Conservation (phyloP, 306 rosid genomes). For the Vicia sativa region DNA sequence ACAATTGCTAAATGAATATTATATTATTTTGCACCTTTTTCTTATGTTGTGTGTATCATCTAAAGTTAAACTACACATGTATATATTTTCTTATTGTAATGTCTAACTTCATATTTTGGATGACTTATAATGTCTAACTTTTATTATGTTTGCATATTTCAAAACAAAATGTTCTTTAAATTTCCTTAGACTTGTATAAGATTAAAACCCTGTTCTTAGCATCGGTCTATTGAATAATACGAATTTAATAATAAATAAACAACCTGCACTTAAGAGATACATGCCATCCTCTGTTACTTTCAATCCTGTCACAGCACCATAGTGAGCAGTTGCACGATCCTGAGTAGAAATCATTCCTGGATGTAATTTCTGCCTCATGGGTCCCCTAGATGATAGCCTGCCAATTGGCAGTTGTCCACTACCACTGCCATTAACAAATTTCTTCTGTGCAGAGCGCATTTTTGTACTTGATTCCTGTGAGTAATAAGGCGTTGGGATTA, state of each 20-base stretch:
- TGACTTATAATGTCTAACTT: not conserved
- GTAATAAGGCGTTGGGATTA: constrained; percentile 27
- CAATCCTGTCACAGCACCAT: constrained; percentile 93
- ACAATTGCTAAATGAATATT: not conserved
- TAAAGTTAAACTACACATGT: constrained; percentile 1
- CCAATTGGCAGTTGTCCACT: constrained; percentile 53
- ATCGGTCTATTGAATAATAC: not conserved
- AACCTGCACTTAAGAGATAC: constrained; percentile 96
- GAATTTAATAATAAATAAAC: constrained; percentile 11
- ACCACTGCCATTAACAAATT: constrained; percentile 61
- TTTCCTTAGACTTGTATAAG: not conserved
- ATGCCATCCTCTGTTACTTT: constrained; percentile 85
- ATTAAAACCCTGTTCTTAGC: not conserved
- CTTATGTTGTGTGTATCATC: not conserved
- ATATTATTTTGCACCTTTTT: not conserved
- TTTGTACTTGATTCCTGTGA: constrained; percentile 62
- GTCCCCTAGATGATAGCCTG: constrained; percentile 67
- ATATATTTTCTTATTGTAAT: too few species aligned
- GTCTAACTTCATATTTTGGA: not conserved
- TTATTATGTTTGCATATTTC: not conserved
- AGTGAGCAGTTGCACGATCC: constrained; percentile 96
- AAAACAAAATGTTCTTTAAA: not conserved
- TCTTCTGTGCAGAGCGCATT: constrained; percentile 61
- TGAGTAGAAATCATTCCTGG: constrained; percentile 91
- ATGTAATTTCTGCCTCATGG: constrained; percentile 78